Evolutionary conservation across 129 eudicot species (phyloP).

Genomic region (Rutidosis leptorrhynchoides): DNA sequence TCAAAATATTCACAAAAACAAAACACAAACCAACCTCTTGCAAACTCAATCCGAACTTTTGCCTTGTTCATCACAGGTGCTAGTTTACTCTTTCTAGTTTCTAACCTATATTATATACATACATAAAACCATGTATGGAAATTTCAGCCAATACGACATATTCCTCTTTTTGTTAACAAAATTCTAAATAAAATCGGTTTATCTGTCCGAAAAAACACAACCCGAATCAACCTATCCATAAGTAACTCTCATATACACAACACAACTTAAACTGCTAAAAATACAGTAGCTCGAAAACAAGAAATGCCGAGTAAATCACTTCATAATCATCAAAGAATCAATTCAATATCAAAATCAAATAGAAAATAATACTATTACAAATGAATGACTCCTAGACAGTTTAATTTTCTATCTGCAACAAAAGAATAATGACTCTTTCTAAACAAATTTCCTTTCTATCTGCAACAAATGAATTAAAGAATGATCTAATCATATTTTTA

Average conservation of each 20-base stretch:
- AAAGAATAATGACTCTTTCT: constrained; percentile 20
- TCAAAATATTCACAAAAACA: too few relatives aligned
- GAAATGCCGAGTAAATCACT: background rate
- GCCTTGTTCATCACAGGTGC: too few relatives aligned
- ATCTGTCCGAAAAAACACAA: background rate
- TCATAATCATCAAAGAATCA: constrained; percentile 21
- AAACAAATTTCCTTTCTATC: constrained; percentile 51
- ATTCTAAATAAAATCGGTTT: too few relatives aligned
- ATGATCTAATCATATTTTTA: constrained; percentile 47
- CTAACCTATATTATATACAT: too few relatives aligned
- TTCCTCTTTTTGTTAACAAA: too few relatives aligned
- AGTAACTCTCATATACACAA: background rate
- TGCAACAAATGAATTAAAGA: constrained; percentile 84
- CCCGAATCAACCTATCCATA: background rate
- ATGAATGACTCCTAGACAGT: constrained; percentile 16
- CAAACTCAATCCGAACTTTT: too few relatives aligned
- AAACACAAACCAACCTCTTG: too few relatives aligned
- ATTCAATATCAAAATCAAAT: background rate
- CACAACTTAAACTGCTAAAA: too few relatives aligned
- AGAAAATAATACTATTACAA: constrained; percentile 10
- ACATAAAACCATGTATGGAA: background rate
- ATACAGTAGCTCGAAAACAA: background rate
- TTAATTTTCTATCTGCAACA: constrained; percentile 53
- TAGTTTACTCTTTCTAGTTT: too few relatives aligned
- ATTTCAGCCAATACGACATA: background rate